phyloP scores from a whole-genome alignment of 805 yeast species.

The Candida hispaniensis region DNA sequence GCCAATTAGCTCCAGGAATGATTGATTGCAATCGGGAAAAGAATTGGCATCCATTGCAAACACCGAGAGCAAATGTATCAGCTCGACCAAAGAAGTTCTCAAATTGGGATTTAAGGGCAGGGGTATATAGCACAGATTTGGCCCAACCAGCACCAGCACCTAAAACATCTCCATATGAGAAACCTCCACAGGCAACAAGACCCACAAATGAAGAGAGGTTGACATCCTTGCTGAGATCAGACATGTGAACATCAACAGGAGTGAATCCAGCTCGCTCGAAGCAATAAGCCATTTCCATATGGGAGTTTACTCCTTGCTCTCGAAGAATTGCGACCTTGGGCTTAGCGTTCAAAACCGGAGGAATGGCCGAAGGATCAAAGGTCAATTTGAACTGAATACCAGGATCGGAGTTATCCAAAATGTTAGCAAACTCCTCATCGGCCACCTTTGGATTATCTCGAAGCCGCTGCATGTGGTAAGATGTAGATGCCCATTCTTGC shows the following conservation, averaged over 20 bases:
- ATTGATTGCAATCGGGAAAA: slow-evolving; percentile 71
- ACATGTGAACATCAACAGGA: slow-evolving; percentile 93
- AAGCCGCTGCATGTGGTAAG: slow-evolving; percentile 77
- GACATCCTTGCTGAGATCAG: slow-evolving; percentile 74
- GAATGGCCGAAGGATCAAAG: slow-evolving; percentile 39
- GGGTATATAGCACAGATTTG: slow-evolving; percentile 81
- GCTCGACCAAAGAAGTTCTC: slow-evolving; percentile 70
- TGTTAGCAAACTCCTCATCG: slow-evolving; percentile 67
- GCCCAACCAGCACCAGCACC: slow-evolving; percentile 99
- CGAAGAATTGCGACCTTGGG: slow-evolving; percentile 94
- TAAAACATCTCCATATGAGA: slow-evolving; percentile 95
- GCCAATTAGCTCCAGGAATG: slow-evolving; percentile 95
- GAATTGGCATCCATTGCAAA: slow-evolving; percentile 98
- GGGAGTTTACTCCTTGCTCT: slow-evolving; percentile 98
- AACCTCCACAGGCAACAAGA: slow-evolving; percentile 97
- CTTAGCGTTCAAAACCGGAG: slow-evolving; percentile 28
- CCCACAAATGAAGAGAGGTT: slow-evolving; percentile 69
- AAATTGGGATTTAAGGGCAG: slow-evolving; percentile 64
- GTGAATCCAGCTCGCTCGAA: slow-evolving; percentile 92
- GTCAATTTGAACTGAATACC: slow-evolving; percentile 78
- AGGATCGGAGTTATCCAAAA: slow-evolving; percentile 75
- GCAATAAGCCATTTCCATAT: slow-evolving; percentile 97
- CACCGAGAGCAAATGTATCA: slow-evolving; percentile 95
- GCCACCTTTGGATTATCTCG: slow-evolving; percentile 93
- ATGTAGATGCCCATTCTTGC: slow-evolving; percentile 76